Conservation (phyloP, 805 yeast genomes). For the Vanderwaltozyma polyspora region DNA sequence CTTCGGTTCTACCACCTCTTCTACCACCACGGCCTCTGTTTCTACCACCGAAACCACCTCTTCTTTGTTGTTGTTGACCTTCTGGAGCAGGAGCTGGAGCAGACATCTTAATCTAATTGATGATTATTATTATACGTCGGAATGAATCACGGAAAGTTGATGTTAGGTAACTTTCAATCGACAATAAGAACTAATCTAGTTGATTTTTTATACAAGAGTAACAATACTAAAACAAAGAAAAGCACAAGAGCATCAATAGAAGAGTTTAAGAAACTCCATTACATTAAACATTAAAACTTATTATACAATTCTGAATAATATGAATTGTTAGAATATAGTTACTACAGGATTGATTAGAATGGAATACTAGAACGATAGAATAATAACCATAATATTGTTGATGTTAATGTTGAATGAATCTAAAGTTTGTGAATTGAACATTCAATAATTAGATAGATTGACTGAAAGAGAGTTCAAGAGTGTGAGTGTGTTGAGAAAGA, state of each 20-base stretch:
- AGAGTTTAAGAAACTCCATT: not conserved
- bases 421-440: no score
- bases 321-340: no score
- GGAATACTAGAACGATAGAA: no score
- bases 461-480: no score
- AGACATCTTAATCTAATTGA: constrained; percentile 26
- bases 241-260: not conserved
- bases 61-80: constrained; percentile 30
- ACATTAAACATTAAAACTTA: not conserved
- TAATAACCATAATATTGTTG: no score
- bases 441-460: no score
- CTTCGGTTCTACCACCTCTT: constrained; percentile 79
- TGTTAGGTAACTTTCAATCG: constrained; percentile 45
- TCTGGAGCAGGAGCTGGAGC: constrained; percentile 33
- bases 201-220: constrained; percentile 1
- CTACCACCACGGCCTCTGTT: constrained; percentile 50
- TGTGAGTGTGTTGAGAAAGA: no score
- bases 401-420: no score
- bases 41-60: constrained; percentile 45
- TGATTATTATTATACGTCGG: constrained; percentile 28
- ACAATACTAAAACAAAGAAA: not conserved
- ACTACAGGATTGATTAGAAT: no score
- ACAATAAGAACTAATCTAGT: constrained; percentile 17
- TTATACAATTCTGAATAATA: no score
- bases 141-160: constrained; percentile 43